These are phyloP conservation scores for Boletus sp. DNA, from an alignment of 1,284 basidiomycete genomes.

Conservation along the genomic window DNA sequence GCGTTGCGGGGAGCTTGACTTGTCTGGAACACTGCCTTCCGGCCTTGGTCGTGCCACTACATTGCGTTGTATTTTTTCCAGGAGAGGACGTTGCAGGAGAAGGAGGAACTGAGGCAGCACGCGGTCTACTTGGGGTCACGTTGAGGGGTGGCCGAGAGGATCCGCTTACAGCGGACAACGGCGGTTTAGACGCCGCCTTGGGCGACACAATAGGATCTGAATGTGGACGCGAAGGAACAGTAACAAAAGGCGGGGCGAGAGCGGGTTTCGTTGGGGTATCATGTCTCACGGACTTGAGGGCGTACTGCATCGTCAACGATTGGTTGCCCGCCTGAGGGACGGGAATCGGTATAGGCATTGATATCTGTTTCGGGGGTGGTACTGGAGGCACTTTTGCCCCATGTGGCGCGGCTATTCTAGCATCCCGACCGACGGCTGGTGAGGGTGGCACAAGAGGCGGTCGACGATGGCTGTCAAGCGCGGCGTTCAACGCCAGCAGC, in stretches of 20 bases:
- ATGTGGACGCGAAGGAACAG: slow-evolving; percentile 25
- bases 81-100: slow-evolving; percentile 28
- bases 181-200: neutral
- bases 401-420: slow-evolving; percentile 6
- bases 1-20: slow-evolving; percentile 48
- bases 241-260: slow-evolving; percentile 16
- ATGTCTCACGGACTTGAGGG: slow-evolving; percentile 34
- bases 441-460: slow-evolving; percentile 1
- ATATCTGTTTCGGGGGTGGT: slow-evolving; percentile 24
- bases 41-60: slow-evolving; percentile 61
- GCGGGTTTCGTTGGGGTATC: slow-evolving; percentile 12
- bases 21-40: slow-evolving; percentile 59
- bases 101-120: slow-evolving; percentile 33
- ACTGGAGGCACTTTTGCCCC: slow-evolving; percentile 9
- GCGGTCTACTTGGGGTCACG: slow-evolving; percentile 19
- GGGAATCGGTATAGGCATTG: slow-evolving; percentile 31
- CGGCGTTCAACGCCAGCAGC: slow-evolving; percentile 11
- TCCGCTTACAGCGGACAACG: slow-evolving; percentile 6
- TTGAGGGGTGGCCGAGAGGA: slow-evolving; percentile 8
- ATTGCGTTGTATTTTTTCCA: slow-evolving; percentile 42
- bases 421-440: neutral
- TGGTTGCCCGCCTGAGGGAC: slow-evolving; percentile 21
- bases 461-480: slow-evolving; percentile 13
- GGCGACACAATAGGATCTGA: slow-evolving; percentile 17
- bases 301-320: slow-evolving; percentile 63